phyloP scores from a whole-genome alignment of 106 monocot species.

The Dendrobium chrysotoxum region DNA sequence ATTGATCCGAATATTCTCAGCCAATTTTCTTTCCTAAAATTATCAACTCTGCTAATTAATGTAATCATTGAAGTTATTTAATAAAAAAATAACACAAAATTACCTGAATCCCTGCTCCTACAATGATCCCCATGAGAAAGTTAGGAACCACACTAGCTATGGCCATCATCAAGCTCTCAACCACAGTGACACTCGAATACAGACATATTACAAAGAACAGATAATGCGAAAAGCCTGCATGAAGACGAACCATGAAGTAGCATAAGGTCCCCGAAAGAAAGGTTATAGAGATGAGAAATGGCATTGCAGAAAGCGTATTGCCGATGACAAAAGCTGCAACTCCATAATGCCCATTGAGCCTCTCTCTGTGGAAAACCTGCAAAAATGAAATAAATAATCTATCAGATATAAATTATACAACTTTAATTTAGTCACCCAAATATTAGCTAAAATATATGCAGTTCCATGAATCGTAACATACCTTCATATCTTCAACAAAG shows the following conservation, averaged over 20 bases:
- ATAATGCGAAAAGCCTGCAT: conserved; percentile 73
- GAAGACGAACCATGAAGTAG: conserved; percentile 86
- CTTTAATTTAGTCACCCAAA: no score
- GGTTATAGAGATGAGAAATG: conserved; percentile 72
- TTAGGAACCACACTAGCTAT: conserved; percentile 84
- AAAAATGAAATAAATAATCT: not conserved
- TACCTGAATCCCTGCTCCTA: conserved; percentile 87
- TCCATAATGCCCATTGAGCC: conserved; percentile 90
- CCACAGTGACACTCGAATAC: conserved; percentile 71
- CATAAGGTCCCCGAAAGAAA: conserved; percentile 66
- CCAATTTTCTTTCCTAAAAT: no score
- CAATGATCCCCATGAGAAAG: conserved; percentile 85
- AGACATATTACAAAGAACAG: conserved; percentile 66
- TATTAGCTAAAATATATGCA: no score
- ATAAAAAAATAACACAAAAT: not conserved
- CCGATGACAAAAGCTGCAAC: conserved; percentile 77
- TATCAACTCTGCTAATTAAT: not conserved
- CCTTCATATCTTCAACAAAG: conserved; percentile 98
- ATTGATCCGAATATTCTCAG: no score
- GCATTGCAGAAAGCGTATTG: conserved; percentile 77
- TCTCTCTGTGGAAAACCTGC: conserved; percentile 83
- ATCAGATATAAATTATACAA: no score
- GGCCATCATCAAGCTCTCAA: conserved; percentile 93
- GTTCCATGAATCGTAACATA: conserved; percentile 1
- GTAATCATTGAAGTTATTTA: not conserved